Evolutionary conservation across 345 rosid genomes (phyloP).

Genomic region (Eucalyptus victrix): DNA sequence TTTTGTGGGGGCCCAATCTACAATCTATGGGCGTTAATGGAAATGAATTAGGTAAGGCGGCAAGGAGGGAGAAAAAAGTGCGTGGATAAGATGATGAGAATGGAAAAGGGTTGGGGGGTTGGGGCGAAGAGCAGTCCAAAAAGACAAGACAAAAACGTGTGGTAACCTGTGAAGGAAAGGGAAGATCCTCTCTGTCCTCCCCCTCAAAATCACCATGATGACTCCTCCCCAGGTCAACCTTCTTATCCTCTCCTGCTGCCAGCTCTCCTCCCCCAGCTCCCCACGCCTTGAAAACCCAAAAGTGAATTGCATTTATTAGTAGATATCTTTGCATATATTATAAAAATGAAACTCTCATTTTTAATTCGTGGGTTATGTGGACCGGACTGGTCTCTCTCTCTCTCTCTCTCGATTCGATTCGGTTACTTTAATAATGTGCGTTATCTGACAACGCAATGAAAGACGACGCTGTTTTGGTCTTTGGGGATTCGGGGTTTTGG

Average conservation of each 20-base stretch:
- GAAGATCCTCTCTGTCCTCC: not conserved
- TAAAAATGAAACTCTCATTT: no score
- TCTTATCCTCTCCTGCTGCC: slow-evolving; percentile 4
- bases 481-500: not conserved
- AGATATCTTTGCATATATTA: not conserved
- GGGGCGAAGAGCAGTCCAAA: not conserved
- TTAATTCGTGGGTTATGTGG: not conserved
- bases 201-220: not conserved
- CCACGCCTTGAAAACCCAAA: not conserved
- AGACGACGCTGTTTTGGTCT: not conserved
- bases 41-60: not conserved
- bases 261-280: not conserved
- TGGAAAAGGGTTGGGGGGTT: not conserved
- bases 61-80: not conserved
- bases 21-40: not conserved
- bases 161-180: not conserved
- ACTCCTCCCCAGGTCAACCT: not conserved
- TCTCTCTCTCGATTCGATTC: no score
- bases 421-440: not conserved
- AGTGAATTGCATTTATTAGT: not conserved
- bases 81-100: not conserved
- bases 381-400: not conserved
- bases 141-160: not conserved
- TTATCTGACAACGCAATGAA: not conserved
- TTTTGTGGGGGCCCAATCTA: not conserved